Conservation (phyloP, 306 rosid genomes). For the Lablab purpureus region DNA sequence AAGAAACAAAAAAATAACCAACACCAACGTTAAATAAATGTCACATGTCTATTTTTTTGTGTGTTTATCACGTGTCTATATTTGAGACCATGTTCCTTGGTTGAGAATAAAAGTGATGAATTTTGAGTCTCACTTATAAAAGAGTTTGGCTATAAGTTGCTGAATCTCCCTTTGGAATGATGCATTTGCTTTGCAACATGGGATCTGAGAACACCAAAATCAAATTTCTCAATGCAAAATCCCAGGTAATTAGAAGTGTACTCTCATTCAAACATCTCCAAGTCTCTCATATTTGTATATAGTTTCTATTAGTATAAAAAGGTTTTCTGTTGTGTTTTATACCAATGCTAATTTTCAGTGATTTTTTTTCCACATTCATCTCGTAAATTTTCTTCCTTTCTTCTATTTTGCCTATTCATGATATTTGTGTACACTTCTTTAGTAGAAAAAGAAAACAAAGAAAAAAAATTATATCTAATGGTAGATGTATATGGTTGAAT, state of each 20-base stretch:
- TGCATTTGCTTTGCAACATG: slow-evolving; percentile 51
- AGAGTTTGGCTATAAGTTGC: slow-evolving; percentile 47
- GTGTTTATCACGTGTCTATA: slow-evolving; percentile 10
- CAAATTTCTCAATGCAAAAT: slow-evolving; percentile 42
- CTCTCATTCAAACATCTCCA: slow-evolving; percentile 30
- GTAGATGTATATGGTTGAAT: no score
- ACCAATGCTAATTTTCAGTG: neutral
- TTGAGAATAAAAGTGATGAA: slow-evolving; percentile 55
- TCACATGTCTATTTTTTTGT: neutral
- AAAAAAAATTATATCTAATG: no score
- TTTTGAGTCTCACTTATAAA: slow-evolving; percentile 47
- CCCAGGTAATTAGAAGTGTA: slow-evolving; percentile 46
- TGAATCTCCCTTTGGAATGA: slow-evolving; percentile 46
- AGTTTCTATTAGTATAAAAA: neutral
- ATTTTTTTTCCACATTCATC: neutral
- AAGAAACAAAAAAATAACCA: slow-evolving; percentile 36
- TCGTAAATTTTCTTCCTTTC: slow-evolving; percentile 7
- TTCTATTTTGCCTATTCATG: neutral
- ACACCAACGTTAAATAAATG: slow-evolving; percentile 28
- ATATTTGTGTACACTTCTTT: neutral
- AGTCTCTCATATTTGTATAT: neutral
- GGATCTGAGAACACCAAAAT: slow-evolving; percentile 44
- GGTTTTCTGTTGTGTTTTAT: neutral
- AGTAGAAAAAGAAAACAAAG: no score
- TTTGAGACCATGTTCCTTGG: slow-evolving; percentile 69